Evolutionary conservation across 2,329 filamentous ascomycete genomes (phyloP), one percentile per base, ranked within the genome.

Genomic region (Aspergillus oerlinghausenensis): DNA sequence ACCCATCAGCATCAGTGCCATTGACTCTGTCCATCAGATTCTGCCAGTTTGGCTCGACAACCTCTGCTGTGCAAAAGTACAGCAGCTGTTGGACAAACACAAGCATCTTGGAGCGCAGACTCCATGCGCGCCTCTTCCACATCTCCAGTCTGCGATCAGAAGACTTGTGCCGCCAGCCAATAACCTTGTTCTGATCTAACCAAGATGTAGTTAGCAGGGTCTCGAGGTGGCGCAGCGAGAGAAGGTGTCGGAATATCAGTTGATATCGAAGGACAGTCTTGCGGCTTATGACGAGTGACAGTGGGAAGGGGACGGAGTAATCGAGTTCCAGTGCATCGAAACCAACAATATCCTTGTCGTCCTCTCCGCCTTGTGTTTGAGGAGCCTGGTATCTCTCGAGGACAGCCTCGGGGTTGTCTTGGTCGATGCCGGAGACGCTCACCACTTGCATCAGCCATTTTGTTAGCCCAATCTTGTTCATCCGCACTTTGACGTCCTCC

Each of bases 191-290:
- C 67, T 97, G 92, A 55, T 92, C 90, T 63, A 92, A 87, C 94
- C 94, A 99, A 51, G 89, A 91, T 28, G 86, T 85, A 4, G 92
- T 90, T 19, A 99, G 83, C 66, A 95, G 86, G 2, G 87, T 89
- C 72, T 99, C 94, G 4, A 97, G 83, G 72, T 97, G 89, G 52
- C 92, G 89, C 48, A 99, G 79, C 19, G 91, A 95, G 5, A 97
- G 80, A 3, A 97, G 83, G 71, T 97, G 97, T 35, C 94, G 90
- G 75, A 99, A 99, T 21, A 99, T 84, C 1, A 96, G 86, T 73
- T 99, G 94, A 70, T 99, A 99, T 52, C 94, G 86, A 74, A 94
- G 93, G n/a, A 99, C 85, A 0, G 94, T 99, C 72, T 97, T 96
- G 63, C 94, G 87, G 70, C 91, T 95, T 67, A 99, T 93, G 51